phyloP scores from a whole-genome alignment of 2,329 filamentous ascomycete species.

The Colletotrichum spinosum region DNA sequence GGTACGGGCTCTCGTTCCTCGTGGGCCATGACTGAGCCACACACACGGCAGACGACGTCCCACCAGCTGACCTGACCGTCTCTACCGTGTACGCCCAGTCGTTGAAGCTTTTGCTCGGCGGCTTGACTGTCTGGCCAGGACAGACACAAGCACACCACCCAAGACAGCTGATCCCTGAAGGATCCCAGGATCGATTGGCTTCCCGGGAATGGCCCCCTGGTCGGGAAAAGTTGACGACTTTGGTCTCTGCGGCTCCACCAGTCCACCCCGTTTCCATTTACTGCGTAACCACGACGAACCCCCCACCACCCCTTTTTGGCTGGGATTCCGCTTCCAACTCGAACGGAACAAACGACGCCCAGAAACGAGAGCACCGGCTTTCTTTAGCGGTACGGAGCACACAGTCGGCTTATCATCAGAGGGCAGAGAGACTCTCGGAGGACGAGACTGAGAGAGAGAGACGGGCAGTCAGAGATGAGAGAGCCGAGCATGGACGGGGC shows the following conservation, averaged over 20 bases:
- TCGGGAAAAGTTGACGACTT: conserved; percentile 6
- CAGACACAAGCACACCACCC: conserved; percentile 7
- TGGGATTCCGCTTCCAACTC: conserved; percentile 10
- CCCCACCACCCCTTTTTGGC: conserved; percentile 2
- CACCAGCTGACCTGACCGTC: no score
- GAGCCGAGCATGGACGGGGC: conserved; percentile 38
- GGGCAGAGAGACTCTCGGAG: neutral
- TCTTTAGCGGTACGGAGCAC: no score
- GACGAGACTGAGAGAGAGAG: neutral
- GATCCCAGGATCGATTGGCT: conserved; percentile 31
- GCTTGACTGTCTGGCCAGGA: conserved; percentile 10
- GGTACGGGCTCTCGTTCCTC: no score
- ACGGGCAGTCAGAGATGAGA: neutral
- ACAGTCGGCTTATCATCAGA: no score
- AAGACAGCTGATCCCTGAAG: conserved; percentile 12
- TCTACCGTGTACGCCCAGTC: neutral
- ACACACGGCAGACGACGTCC: no score
- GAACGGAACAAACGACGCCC: neutral
- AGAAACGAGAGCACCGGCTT: no score
- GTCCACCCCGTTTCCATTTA: no score
- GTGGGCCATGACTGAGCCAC: no score
- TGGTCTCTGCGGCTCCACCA: conserved; percentile 13
- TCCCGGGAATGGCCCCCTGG: conserved; percentile 24
- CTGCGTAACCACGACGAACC: no score
- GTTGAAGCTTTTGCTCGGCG: conserved; percentile 16